Percentiles rank a stretch among this genome's conserved stretches.
These are phyloP conservation scores for Trebouxia sp. DNA, from an alignment of 139 green algal genomes.

Conservation along the genomic window DNA sequence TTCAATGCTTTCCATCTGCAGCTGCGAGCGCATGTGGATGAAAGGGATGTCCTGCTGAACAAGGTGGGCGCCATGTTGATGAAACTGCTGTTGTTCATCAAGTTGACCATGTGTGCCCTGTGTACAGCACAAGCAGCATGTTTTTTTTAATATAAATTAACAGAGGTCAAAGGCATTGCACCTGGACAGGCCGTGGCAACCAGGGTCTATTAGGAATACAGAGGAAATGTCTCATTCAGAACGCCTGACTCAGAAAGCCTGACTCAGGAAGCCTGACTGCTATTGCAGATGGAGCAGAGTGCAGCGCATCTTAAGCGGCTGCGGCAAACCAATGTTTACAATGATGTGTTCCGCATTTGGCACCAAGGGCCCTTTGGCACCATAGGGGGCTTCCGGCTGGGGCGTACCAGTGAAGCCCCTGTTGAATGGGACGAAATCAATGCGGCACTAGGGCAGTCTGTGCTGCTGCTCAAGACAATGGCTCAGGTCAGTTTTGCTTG, in stretches of 20 bases:
- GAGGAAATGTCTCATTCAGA: too few species aligned
- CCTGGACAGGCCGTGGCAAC: too few species aligned
- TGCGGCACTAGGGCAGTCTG: slow-evolving; percentile 91
- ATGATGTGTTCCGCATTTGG: slow-evolving; percentile 91
- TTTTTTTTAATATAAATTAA: too few species aligned
- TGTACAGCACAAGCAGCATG: too few species aligned
- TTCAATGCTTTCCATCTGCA: slow-evolving; percentile 79
- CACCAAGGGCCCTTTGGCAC: slow-evolving; percentile 87
- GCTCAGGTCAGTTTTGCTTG: slow-evolving; percentile 67
- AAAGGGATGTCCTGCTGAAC: slow-evolving; percentile 72
- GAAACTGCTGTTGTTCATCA: too few species aligned
- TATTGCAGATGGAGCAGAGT: slow-evolving; percentile 40
- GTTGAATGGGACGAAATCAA: slow-evolving; percentile 99
- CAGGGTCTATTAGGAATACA: too few species aligned
- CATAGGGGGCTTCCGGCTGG: slow-evolving; percentile 86
- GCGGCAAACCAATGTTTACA: slow-evolving; percentile 78
- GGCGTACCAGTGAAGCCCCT: slow-evolving; percentile 62
- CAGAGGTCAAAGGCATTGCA: too few species aligned
- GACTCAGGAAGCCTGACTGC: too few species aligned
- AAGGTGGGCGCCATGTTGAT: slow-evolving; percentile 24
- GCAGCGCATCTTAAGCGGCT: slow-evolving; percentile 73
- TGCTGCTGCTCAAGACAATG: slow-evolving; percentile 93
- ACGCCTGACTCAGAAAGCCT: too few species aligned
- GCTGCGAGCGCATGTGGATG: slow-evolving; percentile 66
- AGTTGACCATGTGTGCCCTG: too few species aligned